A percentile compares a stretch with the other conserved stretches of the same genome.
Evolutionary conservation across 805 yeast genomes (phyloP).

Genomic region (Ogataea ganodermae): DNA sequence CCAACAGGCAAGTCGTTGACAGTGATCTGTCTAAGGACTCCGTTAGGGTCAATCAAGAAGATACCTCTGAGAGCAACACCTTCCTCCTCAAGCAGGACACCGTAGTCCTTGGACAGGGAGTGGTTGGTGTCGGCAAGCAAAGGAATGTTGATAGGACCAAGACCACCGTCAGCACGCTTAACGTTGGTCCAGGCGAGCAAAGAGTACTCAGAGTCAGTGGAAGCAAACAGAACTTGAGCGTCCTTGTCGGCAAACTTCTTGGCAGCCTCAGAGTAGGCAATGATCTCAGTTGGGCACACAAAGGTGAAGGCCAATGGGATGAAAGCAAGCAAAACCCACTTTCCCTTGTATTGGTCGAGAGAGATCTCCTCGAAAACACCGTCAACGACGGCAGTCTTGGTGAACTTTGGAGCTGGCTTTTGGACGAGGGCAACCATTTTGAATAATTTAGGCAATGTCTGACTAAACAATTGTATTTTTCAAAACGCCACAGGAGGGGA

Average conservation of each 20-base stretch:
- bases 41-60: constrained; percentile 96
- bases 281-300: constrained; percentile 99
- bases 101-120: constrained; percentile 91
- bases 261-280: constrained; percentile 96
- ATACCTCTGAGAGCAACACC: constrained; percentile 98
- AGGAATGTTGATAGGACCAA: constrained; percentile 94
- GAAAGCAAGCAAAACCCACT: constrained; percentile 96
- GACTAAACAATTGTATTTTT: background rate
- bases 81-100: constrained; percentile 94
- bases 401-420: constrained; percentile 95
- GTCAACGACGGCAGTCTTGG: constrained; percentile 95
- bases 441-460: constrained; percentile 1
- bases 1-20: constrained; percentile 99
- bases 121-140: constrained; percentile 97
- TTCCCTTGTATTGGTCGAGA: constrained; percentile 94
- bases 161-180: constrained; percentile 96
- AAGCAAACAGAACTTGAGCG: constrained; percentile 89
- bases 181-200: constrained; percentile 98
- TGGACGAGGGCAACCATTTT: constrained; percentile 88
- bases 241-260: constrained; percentile 85
- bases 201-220: constrained; percentile 98
- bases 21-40: constrained; percentile 92
- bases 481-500: constrained; percentile 4
- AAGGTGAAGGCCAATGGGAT: constrained; percentile 99
- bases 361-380: constrained; percentile 95